These are phyloP conservation scores for Fusarium pseudocircinatum DNA, from an alignment of 2,329 filamentous ascomycete species.

Conservation along the genomic window DNA sequence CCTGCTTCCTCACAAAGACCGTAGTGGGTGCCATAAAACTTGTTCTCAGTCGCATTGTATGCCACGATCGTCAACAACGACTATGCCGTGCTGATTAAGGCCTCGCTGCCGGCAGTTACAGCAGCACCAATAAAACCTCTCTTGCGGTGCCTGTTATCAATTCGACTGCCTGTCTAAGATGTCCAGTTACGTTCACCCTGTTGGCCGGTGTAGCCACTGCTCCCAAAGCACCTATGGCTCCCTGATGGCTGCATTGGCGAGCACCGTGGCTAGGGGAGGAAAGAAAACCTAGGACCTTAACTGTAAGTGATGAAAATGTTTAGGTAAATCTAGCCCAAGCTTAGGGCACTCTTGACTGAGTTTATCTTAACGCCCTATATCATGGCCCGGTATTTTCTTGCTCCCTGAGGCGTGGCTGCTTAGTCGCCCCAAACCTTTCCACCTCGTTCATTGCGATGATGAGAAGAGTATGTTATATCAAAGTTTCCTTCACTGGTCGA, in stretches of 20 bases:
- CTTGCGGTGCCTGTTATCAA: not conserved
- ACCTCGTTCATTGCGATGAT: not conserved
- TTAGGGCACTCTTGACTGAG: no score
- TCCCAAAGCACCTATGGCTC: not conserved
- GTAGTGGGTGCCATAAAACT: not conserved
- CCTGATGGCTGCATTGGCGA: not conserved
- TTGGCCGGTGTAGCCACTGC: not conserved
- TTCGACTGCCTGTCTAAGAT: not conserved
- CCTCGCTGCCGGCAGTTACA: not conserved
- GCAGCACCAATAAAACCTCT: not conserved
- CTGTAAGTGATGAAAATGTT: no score
- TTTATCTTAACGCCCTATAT: no score
- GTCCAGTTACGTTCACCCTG: not conserved
- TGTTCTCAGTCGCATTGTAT: not conserved
- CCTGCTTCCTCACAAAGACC: accelerated
- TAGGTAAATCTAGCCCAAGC: no score
- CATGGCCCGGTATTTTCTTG: no score
- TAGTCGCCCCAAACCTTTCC: not conserved
- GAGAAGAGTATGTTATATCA: not conserved
- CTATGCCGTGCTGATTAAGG: not conserved
- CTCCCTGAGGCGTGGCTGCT: no score
- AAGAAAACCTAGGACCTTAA: no score
- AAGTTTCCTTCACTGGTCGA: not conserved
- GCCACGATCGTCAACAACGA: not conserved
- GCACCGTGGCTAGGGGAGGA: not conserved